Base-by-base conservation (phyloP, 1,284 basidiomycete genomes). In the Ustilago trichophora region DNA sequence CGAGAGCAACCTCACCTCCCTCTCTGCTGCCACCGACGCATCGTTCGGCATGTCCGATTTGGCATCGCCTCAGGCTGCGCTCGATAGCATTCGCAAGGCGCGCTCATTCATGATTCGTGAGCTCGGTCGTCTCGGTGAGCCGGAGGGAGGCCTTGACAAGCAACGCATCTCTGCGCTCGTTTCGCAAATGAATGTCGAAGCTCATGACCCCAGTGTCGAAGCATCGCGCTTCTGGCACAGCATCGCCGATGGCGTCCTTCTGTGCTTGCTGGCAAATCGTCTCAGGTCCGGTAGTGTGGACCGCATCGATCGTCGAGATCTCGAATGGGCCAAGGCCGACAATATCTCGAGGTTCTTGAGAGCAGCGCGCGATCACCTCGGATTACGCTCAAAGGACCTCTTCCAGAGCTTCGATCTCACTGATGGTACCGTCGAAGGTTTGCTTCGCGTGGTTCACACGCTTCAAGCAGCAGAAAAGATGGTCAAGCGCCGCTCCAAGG, bases 301-400 rank as follows among this genome's bases (percentile, higher is more conserved):
- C 11, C 51, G 51, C 18, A 71, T 75, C 56, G 73, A 75, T 40
- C 68, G 73, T 31, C 31, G 73, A 31, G 63, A 72, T 26, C 43
- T 58, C 25, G 66, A 75, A 11, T 75, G 69, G 62, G 63, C 71
- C 58, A 63, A 49, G 43, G 52, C 65, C 4, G 58, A 73, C 58
- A 74, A 76, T 50, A 69, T 75, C 36, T 75, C 66, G 15, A 59
- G 66, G 8, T 76, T 75, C 44, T 40, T 76, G 34, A 53, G 70
- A 12, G 72, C 72, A 9, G 72, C 72, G 8, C 42, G 72, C 12
- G 72, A 76, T 25, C 51, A 67, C 12, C 64, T 76, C 24, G 72
- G 69, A n/a, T 43, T 76, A 34, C 56, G 62, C 13, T 65, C 69
- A 19, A 70, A 71, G 42, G 72, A 76, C 21, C 44, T 76, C 24